A percentile compares a stretch with the other conserved stretches of the same genome.
Evolutionary conservation across 2,329 filamentous ascomycete genomes (phyloP).

Genomic region (Microascus cirrosus): DNA sequence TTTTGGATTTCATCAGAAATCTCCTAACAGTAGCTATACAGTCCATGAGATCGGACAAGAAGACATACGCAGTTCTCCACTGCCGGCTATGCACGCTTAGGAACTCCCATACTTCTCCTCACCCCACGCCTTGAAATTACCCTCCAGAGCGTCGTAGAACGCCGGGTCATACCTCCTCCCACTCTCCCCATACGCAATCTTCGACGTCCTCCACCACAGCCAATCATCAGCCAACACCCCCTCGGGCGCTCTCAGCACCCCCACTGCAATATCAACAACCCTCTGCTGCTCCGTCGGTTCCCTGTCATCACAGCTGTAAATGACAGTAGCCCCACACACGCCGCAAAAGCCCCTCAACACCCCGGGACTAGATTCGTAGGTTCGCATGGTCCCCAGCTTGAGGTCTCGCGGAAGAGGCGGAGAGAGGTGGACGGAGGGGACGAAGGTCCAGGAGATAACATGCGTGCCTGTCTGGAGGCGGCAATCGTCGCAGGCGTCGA

Average conservation of each 20-base stretch:
- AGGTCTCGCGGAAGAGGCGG: constrained; percentile 24
- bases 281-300: constrained; percentile 17
- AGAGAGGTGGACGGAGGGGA: constrained; percentile 23
- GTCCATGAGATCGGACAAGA: too few relatives aligned
- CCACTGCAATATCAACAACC: constrained; percentile 29
- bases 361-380: constrained; percentile 24
- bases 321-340: constrained; percentile 31
- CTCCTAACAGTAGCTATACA: too few relatives aligned
- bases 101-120: constrained; percentile 20
- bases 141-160: constrained; percentile 21
- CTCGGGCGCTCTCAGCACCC: constrained; percentile 30
- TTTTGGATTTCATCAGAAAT: too few relatives aligned
- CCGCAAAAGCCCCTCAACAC: constrained; percentile 33
- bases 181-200: constrained; percentile 18
- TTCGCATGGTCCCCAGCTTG: constrained; percentile 29
- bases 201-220: constrained; percentile 31
- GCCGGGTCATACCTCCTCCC: constrained; percentile 23
- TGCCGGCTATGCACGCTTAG: too few relatives aligned
- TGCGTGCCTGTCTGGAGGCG: constrained; percentile 29
- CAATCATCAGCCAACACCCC: constrained; percentile 31
- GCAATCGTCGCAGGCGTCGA: constrained; percentile 33
- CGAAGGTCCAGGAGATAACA: constrained; percentile 28
- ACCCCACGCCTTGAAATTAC: constrained; percentile 26
- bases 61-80: too few relatives aligned
- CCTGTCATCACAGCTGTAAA: constrained; percentile 18